phyloP scores from a whole-genome alignment of 192 early-diverging fungal species.

The Coemansia sp. region DNA sequence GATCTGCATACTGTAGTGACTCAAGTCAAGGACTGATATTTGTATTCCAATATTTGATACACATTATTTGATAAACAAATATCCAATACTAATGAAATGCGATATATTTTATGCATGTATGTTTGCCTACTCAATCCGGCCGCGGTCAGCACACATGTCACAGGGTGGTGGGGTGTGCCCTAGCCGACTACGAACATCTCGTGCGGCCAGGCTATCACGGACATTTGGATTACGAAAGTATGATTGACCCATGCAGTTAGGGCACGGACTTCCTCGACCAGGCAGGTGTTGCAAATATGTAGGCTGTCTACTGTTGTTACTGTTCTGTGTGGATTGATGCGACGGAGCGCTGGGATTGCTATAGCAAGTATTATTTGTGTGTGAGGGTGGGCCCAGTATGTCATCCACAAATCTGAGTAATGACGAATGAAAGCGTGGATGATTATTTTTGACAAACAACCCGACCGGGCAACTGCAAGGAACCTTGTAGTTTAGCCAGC shows the following conservation, averaged over 20 bases:
- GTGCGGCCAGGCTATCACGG: constrained; percentile 1
- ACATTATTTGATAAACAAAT: too few relatives aligned
- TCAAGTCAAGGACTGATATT: too few relatives aligned
- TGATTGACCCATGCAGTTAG: constrained; percentile 35
- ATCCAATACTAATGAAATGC: neutral
- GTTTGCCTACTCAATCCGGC: constrained; percentile 19
- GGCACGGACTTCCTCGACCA: constrained; percentile 30
- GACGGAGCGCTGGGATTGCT: neutral
- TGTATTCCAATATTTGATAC: too few relatives aligned
- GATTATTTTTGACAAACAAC: constrained; percentile 1
- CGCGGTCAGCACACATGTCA: constrained; percentile 26
- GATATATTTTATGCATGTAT: neutral
- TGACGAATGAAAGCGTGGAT: constrained; percentile 22
- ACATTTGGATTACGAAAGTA: constrained; percentile 31
- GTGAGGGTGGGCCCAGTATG: constrained; percentile 16
- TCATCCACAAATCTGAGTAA: constrained; percentile 34
- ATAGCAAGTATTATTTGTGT: neutral
- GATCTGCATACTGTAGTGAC: too few relatives aligned
- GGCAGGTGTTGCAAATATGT: constrained; percentile 23
- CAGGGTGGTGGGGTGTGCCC: constrained; percentile 32
- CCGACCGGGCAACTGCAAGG: constrained; percentile 34
- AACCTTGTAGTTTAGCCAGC: constrained; percentile 18
- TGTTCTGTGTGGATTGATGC: neutral
- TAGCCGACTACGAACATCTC: constrained; percentile 23
- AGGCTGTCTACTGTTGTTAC: neutral